Base-by-base conservation (phyloP, 163 green algal species). In the Chlorella variabilis region DNA sequence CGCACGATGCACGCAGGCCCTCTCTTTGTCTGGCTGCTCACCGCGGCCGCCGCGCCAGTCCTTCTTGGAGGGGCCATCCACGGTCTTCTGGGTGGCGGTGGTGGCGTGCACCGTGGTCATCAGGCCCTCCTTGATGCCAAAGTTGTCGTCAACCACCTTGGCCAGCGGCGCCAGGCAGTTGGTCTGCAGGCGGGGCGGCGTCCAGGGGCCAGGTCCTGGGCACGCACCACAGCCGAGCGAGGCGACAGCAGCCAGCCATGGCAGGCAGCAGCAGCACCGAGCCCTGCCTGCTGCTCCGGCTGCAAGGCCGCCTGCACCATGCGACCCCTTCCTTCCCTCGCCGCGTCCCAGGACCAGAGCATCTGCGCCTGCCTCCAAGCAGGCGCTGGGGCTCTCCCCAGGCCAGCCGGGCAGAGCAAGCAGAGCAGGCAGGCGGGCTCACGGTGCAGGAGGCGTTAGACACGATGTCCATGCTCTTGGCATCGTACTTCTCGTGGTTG, bases 41-140 rank as follows among this genome's bases (percentile, higher is more conserved):
- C 71, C 93, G 70, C 96, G 94, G 17, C 96, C 96, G 59, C 96
- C 95, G 62, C 96, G 89, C 96, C 96, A 99, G 92, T 98, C 96
- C 93, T 99, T 98, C 88, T 93, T 95, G 83, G 88, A 96, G 38
- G 96, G 96, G 0, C 96, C 96, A 85, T 99, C 96, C 65, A 99
- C 96, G 17, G 96, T 99, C 80, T 87, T 89, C 70, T 89, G 85
- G 48, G 85, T 89, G 74, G 81, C 81, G 36, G 96, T 99, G 56
- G 94, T 96, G 65, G 96, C 95, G 84, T 99, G 96, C 75, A 99
- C 95, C 25, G 96, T 99, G 71, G 96, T 98, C 96, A 99, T 99
- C n/a, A 99, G 91, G 21, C 93, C 96, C 83, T 97, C 91, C 73
- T 89, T 85, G 82, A 97, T 97, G 70, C 93, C 75, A 74, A 98